Base-by-base conservation (phyloP, 495 filamentous ascomycete genomes). In the Filosporella fistucella region DNA sequence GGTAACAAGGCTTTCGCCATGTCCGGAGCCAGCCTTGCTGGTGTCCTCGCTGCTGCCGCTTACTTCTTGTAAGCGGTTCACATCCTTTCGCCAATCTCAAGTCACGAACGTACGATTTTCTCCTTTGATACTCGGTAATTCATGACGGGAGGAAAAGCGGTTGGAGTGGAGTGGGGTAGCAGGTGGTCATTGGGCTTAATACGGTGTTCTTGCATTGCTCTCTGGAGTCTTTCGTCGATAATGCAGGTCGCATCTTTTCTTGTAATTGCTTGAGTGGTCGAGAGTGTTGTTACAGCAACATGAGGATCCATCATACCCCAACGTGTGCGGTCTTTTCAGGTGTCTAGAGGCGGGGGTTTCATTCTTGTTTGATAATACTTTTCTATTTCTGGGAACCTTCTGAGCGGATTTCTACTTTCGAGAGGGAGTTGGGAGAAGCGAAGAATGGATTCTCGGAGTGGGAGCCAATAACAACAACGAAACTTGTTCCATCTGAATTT, bases 41-140 rank as follows among this genome's bases (percentile, higher is more conserved):
- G 77, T 69, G 69, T 90, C 59, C 77, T 89, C 69, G 88, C 82
- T 68, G 62, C 82, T 56, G 84, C 77, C 59, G 87, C 84, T 61
- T 77, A 80, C 68, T 60, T 86, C 61, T 79, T 90, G 74, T 91
- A 91, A 87, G 72, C 66, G 55, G 54, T 39, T 63, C 12, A 46
- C 47, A 26, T 45, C 38, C 26, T 33, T 29, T 46, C 53, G 52
- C 51, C 3, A 29, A 51, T 29, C 47, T 42, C 22, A 20, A 25
- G 21, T 51, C 44, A 55, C 45, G 52, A 55, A 52, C 25, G 20
- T 16, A 55, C 47, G 51, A 55, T 14, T 52, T 29, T 32, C 40
- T 18, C 22, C 22, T 17, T 12, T 24, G 42, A 33, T 26, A 38
- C 34, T 45, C 48, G 43, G 55, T 51, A 52, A 47, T 55, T 69